Evolutionary conservation across 495 filamentous ascomycete genomes (phyloP), one percentile per base, ranked within the genome.

Genomic region (Daldinia grandis): DNA sequence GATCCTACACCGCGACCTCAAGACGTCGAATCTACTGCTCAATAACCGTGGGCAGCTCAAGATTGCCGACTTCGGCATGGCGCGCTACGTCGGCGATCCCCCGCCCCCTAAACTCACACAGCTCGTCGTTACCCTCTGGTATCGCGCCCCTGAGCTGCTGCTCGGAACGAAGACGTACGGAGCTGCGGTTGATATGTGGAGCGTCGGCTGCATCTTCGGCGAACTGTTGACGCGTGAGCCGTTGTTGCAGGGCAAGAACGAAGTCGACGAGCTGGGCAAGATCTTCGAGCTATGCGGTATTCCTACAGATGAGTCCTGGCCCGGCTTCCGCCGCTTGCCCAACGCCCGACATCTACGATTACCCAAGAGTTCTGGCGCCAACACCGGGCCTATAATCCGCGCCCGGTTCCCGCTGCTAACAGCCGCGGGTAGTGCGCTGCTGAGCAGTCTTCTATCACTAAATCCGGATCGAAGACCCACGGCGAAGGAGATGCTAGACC

Each of bases 61-160:
- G 78, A 88, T 99, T 66, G 95, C 95, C 49, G 95, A 99, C 80
- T 99, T 99, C 74, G 95, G 95, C 78, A 97, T 99, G 92, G 95
- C 95, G 4, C 88, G 95, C 27, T 94, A 94, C 83, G 91, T 90
- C 66, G 92, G 92, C 33, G 91, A 95, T 73, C 93, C 93, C 14
- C 69, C 78, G 1, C 87, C 90, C 5, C 88, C 89, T 0, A 92
- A 95, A 51, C 85, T 98, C 58, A 98, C 95, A 8, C 92, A 95
- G 78, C 88, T 98, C 19, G 95, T 99, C 66, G 95, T 98, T 19
- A 99, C 95, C 5, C 89, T 99, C 7, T 99, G 95, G 95, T 99
- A 99, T 79, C 91, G 95, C 28, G 86, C 93, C 0, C 95, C 95
- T 0, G 95, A 98, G 77, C 85, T 99, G 17, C 87, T 99, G 5